Conservation (phyloP, 1,284 basidiomycete species). For the Ganoderma lingzhi region DNA sequence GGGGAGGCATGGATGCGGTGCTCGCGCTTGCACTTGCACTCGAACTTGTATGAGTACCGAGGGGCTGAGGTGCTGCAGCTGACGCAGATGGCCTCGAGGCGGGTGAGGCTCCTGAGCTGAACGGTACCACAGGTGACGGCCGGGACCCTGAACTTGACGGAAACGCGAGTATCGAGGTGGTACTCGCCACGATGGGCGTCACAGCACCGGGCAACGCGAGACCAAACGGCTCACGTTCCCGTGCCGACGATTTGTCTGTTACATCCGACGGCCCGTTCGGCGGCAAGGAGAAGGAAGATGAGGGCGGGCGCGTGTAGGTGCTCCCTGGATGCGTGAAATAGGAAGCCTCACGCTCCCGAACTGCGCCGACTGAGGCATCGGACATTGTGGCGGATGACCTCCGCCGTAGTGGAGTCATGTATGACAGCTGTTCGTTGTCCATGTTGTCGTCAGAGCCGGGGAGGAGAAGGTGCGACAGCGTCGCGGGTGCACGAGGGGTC, state of each 20-base stretch:
- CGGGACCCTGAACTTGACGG: constrained; percentile 32
- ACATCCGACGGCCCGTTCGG: constrained; percentile 9
- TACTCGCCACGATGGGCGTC: constrained; percentile 18
- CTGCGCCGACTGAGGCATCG: constrained; percentile 23
- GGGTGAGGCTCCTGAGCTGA: constrained; percentile 12
- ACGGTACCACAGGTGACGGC: constrained; percentile 22
- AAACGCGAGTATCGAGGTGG: constrained; percentile 28
- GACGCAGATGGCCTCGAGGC: constrained; percentile 37
- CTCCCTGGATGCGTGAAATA: constrained; percentile 38
- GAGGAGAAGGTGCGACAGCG: constrained; percentile 61
- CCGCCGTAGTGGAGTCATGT: constrained; percentile 41
- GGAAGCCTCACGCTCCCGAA: constrained; percentile 31
- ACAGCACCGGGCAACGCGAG: constrained; percentile 27
- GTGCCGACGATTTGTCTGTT: constrained; percentile 5
- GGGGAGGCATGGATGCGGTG: constrained; percentile 28
- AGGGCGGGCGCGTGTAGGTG: constrained; percentile 24
- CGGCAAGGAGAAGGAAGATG: constrained; percentile 20
- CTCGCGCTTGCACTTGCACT: constrained; percentile 19
- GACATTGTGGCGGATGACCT: constrained; percentile 33
- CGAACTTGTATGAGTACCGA: constrained; percentile 9
- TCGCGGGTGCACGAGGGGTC: constrained; percentile 47
- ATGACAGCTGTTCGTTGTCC: constrained; percentile 40
- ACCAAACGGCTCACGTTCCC: constrained; percentile 22
- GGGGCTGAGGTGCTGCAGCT: constrained; percentile 18
- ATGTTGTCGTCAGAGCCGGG: constrained; percentile 46